Base-by-base conservation (phyloP, 1,284 basidiomycete species). In the Trichosporon asahii region DNA sequence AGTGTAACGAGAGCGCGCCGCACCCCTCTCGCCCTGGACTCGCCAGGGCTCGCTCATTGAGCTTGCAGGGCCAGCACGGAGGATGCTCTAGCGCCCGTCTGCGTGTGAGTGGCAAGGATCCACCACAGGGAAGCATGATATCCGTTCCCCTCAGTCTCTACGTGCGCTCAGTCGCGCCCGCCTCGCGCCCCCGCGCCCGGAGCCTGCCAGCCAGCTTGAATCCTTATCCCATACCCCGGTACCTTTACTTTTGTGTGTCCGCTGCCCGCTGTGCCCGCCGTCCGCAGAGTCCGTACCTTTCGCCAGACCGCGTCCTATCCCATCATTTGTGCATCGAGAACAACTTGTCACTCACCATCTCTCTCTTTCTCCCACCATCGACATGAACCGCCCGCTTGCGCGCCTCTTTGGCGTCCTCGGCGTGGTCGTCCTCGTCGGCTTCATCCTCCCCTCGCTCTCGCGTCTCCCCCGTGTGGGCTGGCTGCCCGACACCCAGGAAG, bases 401-500 rank as follows among this genome's bases (percentile, higher is more conserved):
- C 57, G 57, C 57, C 57, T 61, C 12, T 18, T 61, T 8, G 57
- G 57, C 27, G 27, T 61, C 57, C 21, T 61, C 8, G 57, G 57
- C 57, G 29, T 61, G 27, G 57, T 61, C 29, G 57, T 31, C 29
- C 15, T 61, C 57, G 57, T 61, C 27, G 57, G 57, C 57, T 33
- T 61, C 29, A 18, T 61, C 27, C 21, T 61, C 2, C 57, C 49
- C 49, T 23, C 29, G 15, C 15, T 31, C 18, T n/a, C 15, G 57
- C 57, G 29, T 31, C 27, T n/a, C 27, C 27, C 27, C 5, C 27
- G 29, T 5, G 4, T 61, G 1, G 57, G 57, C 27, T 61, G 57
- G 57, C 29, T 61, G 15, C 57, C 57, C 27, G 57, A 61, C 27
- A 31, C 27, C 4, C 29, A 18, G 3, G 27, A 2, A 1, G 2